Conservation (phyloP, 2,329 filamentous ascomycete genomes). For the Neofusicoccum parvum region DNA sequence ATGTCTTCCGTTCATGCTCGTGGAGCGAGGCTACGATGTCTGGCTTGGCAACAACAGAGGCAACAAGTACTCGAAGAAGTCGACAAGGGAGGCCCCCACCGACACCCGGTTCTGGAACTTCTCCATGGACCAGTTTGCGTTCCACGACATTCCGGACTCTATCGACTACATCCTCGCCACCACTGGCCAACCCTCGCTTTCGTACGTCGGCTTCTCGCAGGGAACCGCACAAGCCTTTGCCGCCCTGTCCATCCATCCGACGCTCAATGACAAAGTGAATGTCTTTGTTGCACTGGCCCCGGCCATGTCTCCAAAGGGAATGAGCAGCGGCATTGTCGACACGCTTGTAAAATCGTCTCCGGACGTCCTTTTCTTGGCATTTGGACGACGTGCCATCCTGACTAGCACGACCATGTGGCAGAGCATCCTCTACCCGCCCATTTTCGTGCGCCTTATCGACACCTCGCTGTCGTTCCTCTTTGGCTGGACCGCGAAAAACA, state of each 20-base stretch:
- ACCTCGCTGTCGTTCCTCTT: conserved; percentile 80
- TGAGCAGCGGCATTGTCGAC: conserved; percentile 88
- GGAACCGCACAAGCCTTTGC: conserved; percentile 97
- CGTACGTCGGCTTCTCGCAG: conserved; percentile 96
- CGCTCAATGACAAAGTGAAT: conserved; percentile 88
- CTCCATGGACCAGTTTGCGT: conserved; percentile 97
- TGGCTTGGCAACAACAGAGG: conserved; percentile 98
- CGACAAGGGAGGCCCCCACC: conserved; percentile 71
- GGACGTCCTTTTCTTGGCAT: conserved; percentile 87
- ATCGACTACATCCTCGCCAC: conserved; percentile 88
- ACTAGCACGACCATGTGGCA: conserved; percentile 97
- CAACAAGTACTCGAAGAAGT: conserved; percentile 99
- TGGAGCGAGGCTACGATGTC: conserved; percentile 91
- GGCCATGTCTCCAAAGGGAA: conserved; percentile 91
- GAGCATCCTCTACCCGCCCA: conserved; percentile 88
- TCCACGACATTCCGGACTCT: conserved; percentile 93
- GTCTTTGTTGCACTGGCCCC: conserved; percentile 95
- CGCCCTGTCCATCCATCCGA: conserved; percentile 86
- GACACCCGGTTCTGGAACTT: conserved; percentile 91
- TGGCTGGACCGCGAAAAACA: conserved; percentile 85
- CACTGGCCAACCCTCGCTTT: conserved; percentile 80
- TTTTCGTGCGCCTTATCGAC: conserved; percentile 89
- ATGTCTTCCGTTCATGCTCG: conserved; percentile 84
- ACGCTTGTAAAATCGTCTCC: conserved; percentile 92
- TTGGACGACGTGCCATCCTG: conserved; percentile 87